phyloP scores from a whole-genome alignment of 2,329 filamentous ascomycete genomes.

The Teratosphaeriaceae sp. region DNA sequence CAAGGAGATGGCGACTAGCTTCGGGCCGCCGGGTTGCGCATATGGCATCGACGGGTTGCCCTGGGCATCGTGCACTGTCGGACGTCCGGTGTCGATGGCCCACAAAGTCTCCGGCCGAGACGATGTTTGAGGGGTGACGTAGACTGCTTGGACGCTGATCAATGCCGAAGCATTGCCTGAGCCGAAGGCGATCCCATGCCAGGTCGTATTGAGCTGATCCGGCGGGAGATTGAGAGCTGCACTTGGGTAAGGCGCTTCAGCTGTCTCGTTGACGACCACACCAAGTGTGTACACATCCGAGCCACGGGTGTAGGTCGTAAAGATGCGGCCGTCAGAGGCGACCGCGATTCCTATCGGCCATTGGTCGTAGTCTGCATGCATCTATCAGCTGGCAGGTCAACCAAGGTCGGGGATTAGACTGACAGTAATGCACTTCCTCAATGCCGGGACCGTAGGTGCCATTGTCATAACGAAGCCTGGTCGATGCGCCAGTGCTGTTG shows the following conservation, averaged over 20 bases:
- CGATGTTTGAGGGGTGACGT: slow-evolving; percentile 34
- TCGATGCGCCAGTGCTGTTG: not conserved
- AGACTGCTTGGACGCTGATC: slow-evolving; percentile 41
- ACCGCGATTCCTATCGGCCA: slow-evolving; percentile 43
- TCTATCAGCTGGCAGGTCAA: slow-evolving; percentile 8
- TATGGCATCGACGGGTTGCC: slow-evolving; percentile 37
- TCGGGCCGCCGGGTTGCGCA: slow-evolving; percentile 39
- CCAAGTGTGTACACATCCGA: slow-evolving; percentile 42
- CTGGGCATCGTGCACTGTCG: slow-evolving; percentile 35
- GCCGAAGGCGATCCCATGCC: slow-evolving; percentile 39
- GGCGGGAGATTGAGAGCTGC: slow-evolving; percentile 31
- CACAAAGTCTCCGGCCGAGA: slow-evolving; percentile 38
- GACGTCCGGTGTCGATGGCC: slow-evolving; percentile 40
- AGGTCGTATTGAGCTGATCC: slow-evolving; percentile 32
- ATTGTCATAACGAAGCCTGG: slow-evolving; percentile 38
- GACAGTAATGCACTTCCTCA: slow-evolving; percentile 44
- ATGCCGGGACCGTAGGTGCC: slow-evolving; percentile 43
- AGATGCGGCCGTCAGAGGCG: slow-evolving; percentile 37
- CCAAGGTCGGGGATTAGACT: not conserved
- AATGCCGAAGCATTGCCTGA: slow-evolving; percentile 36
- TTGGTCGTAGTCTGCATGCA: slow-evolving; percentile 32
- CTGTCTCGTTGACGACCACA: slow-evolving; percentile 41
- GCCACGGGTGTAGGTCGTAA: slow-evolving; percentile 42
- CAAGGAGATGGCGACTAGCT: slow-evolving; percentile 39
- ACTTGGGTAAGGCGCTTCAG: slow-evolving; percentile 42